A percentile compares a stretch with the other conserved stretches of the same genome.
phyloP scores from a whole-genome alignment of 495 filamentous ascomycete species.

The Neurospora sp. region DNA sequence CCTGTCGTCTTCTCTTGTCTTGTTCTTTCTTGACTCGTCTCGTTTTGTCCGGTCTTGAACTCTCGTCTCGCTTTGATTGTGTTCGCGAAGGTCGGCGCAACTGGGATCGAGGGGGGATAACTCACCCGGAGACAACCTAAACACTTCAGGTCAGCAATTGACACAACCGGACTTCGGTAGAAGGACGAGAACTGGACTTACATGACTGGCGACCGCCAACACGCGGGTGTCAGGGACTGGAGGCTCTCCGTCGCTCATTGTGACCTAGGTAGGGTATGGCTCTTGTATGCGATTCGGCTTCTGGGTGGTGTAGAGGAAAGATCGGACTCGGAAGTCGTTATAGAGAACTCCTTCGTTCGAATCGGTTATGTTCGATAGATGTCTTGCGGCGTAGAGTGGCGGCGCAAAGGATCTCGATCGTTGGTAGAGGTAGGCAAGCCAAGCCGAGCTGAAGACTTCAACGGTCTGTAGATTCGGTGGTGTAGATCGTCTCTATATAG shows the following conservation, averaged over 20 bases:
- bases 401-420: background rate
- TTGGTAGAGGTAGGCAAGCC: background rate
- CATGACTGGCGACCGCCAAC: slow-evolving; percentile 94
- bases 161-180: background rate
- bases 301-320: background rate
- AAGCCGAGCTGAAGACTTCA: background rate
- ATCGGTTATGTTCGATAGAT: background rate
- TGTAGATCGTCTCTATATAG: background rate
- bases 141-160: slow-evolving; percentile 22
- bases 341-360: background rate
- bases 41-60: slow-evolving; percentile 2
- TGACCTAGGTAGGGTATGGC: background rate
- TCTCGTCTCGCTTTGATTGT: background rate
- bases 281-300: background rate
- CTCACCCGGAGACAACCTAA: slow-evolving; percentile 74
- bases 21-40: background rate
- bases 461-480: background rate
- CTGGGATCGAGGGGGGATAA: background rate
- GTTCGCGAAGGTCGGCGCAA: background rate
- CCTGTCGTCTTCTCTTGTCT: background rate
- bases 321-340: background rate
- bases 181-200: slow-evolving; percentile 36
- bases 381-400: background rate
- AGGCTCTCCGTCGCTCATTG: slow-evolving; percentile 29
- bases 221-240: slow-evolving; percentile 77